Evolutionary conservation across 345 rosid species (phyloP), one percentile per base, ranked within the genome.

Genomic region (Moringa oleifera): DNA sequence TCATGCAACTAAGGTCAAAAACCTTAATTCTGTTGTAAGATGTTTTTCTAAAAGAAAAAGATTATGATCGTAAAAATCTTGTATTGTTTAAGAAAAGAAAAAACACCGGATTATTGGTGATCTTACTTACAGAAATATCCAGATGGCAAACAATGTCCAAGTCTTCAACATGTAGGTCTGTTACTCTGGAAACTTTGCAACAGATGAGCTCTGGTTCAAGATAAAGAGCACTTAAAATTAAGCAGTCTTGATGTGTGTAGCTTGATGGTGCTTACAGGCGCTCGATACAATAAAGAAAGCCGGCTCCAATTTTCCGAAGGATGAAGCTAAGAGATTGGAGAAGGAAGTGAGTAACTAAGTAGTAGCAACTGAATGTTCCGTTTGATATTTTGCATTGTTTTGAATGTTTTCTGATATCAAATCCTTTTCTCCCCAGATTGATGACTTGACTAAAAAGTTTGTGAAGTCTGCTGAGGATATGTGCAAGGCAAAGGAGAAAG

Each of bases 401-500:
- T 1, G 4, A 19, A 28, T 36, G 20, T 49, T 53, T 51, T 12
- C 8, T 37, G 25, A 52, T 65, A 21, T 62, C 31, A 23, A 25
- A 20, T 50, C 17, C 57, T 54, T 49, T 56, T 53, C 31, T 53
- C 31, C 57, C 57, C 82, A 90, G 97, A 65, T 86, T 7, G 97
- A 94, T 51, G 97, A 91, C 64, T 49, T 86, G 75, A 86, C 97
- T 22, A 91, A 88, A 71, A 90, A 85, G 72, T 88, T 79, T 61
- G 67, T 87, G 47, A 94, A 90, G 73, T 78, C 91, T 47, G 91
- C 95, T 0, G 97, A 94, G 59, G 99, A 88, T 46, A 72, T 86
- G 68, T 93, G 97, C 81, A 93, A 88, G 72, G 86, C 90, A 21
- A 94, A 85, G 79, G 99, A 94, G 80, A 94, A 83, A 65, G 96